These are phyloP conservation scores for Citropsis articulata DNA, from an alignment of 345 rosid species.

Conservation along the genomic window DNA sequence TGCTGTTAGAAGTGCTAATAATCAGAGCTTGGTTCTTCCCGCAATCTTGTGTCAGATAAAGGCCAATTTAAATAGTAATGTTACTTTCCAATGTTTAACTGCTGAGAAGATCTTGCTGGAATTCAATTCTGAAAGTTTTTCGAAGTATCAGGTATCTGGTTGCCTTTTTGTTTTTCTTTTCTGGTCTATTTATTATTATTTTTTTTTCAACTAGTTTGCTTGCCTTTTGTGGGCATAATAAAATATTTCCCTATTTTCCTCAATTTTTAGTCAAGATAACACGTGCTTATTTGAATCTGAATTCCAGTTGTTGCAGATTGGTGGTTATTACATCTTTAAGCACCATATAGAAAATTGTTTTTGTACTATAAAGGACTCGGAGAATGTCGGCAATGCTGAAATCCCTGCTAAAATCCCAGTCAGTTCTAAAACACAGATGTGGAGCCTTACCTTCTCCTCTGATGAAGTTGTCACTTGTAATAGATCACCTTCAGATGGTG, in stretches of 20 bases:
- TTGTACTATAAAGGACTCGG: constrained; percentile 33
- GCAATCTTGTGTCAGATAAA: constrained; percentile 42
- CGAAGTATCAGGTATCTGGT: constrained; percentile 46
- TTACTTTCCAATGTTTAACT: constrained; percentile 25
- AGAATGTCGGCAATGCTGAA: constrained; percentile 34
- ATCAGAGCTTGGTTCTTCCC: constrained; percentile 21
- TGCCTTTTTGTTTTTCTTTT: neutral
- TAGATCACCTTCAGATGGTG: constrained; percentile 23
- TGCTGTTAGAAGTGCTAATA: constrained; percentile 37
- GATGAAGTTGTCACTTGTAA: constrained; percentile 30
- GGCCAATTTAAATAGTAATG: constrained; percentile 24
- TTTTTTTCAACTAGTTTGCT: neutral
- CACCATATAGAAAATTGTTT: constrained; percentile 47
- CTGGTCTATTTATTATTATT: no score
- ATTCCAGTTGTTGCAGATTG: constrained; percentile 74
- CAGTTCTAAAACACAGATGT: constrained; percentile 37
- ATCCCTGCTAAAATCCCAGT: constrained; percentile 38
- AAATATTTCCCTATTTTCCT: neutral
- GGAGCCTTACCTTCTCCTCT: constrained; percentile 55
- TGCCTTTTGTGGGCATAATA: neutral
- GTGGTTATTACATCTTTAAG: constrained; percentile 59
- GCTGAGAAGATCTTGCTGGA: constrained; percentile 57
- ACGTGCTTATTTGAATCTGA: constrained; percentile 19
- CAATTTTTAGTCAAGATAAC: neutral
- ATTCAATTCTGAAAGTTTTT: constrained; percentile 38